These are phyloP conservation scores for Aspergillus vadensis DNA, from an alignment of 2,329 filamentous ascomycete species.

Conservation along the genomic window DNA sequence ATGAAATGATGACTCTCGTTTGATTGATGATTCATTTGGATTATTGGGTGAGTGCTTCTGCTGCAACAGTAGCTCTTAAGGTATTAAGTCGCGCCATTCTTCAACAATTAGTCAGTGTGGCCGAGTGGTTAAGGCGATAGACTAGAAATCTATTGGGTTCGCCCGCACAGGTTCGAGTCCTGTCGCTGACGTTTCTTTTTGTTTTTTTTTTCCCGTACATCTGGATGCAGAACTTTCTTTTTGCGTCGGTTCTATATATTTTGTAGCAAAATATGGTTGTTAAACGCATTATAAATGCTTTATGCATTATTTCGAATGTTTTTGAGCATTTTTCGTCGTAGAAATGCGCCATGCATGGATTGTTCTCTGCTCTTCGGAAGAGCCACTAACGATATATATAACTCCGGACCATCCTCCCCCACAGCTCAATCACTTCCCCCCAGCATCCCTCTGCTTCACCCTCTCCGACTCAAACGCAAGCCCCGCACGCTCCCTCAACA, in stretches of 20 bases:
- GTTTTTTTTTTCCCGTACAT: neutral
- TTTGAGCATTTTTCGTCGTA: too few species aligned
- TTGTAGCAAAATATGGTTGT: fast-evolving
- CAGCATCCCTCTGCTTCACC: slow-evolving; percentile 25
- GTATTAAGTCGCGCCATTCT: neutral
- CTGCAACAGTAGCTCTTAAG: too few species aligned
- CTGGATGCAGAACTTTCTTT: too few species aligned
- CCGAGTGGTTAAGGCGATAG: slow-evolving; percentile 6
- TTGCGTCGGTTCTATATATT: too few species aligned
- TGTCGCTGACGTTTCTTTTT: slow-evolving; percentile 36
- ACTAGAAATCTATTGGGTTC: slow-evolving; percentile 17
- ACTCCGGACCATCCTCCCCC: fast-evolving
- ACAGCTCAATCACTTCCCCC: neutral
- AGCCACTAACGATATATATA: too few species aligned
- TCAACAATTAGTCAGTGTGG: neutral
- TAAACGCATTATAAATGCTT: too few species aligned
- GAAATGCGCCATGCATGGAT: too few species aligned
- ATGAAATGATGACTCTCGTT: neutral
- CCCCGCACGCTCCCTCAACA: slow-evolving; percentile 48
- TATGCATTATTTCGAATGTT: too few species aligned
- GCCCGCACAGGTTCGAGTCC: slow-evolving; percentile 22
- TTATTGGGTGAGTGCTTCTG: too few species aligned
- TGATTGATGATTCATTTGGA: neutral
- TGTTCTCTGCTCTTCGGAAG: too few species aligned
- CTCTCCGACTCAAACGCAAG: slow-evolving; percentile 48